These are phyloP conservation scores for Mortierella sp. DNA, from an alignment of 371 early-diverging fungal genomes.

Conservation along the genomic window DNA sequence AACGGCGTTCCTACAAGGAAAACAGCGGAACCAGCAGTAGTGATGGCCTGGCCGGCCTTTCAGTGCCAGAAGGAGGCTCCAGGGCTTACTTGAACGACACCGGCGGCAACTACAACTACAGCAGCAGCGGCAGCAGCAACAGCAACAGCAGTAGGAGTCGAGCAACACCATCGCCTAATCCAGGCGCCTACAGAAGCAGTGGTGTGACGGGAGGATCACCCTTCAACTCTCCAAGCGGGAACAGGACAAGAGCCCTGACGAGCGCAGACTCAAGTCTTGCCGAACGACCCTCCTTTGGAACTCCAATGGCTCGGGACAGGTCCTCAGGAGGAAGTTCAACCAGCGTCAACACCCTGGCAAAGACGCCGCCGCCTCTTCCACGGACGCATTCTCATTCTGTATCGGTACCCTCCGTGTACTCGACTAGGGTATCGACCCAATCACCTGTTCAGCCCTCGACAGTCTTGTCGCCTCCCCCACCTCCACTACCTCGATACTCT, in stretches of 20 bases:
- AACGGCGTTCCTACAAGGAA: conserved; percentile 21
- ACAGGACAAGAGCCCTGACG: conserved; percentile 39
- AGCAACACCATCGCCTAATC: conserved; percentile 18
- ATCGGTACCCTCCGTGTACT: conserved; percentile 32
- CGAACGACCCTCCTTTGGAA: conserved; percentile 15
- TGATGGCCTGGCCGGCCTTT: not conserved
- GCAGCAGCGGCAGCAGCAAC: conserved; percentile 4
- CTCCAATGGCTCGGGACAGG: conserved; percentile 16
- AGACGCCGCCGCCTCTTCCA: conserved; percentile 27
- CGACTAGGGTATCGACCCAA: conserved; percentile 11
- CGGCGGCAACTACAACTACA: not conserved
- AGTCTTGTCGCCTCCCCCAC: conserved; percentile 21
- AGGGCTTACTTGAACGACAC: conserved; percentile 18
- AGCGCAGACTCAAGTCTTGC: conserved; percentile 18
- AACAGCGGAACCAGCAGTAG: conserved; percentile 6
- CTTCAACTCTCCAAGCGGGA: not conserved
- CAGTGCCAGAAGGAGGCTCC: conserved; percentile 4
- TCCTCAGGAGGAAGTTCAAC: conserved; percentile 9
- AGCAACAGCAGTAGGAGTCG: not conserved
- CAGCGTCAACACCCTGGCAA: conserved; percentile 6
- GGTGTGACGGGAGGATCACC: not conserved
- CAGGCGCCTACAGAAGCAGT: conserved; percentile 19
- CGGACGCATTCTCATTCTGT: conserved; percentile 44
- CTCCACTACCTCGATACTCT: conserved; percentile 22
- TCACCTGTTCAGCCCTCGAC: conserved; percentile 11